Percentiles rank a stretch among this genome's conserved stretches.
Evolutionary conservation across 2,329 filamentous ascomycete genomes (phyloP).

Genomic region (Thielaviopsis euricoi): DNA sequence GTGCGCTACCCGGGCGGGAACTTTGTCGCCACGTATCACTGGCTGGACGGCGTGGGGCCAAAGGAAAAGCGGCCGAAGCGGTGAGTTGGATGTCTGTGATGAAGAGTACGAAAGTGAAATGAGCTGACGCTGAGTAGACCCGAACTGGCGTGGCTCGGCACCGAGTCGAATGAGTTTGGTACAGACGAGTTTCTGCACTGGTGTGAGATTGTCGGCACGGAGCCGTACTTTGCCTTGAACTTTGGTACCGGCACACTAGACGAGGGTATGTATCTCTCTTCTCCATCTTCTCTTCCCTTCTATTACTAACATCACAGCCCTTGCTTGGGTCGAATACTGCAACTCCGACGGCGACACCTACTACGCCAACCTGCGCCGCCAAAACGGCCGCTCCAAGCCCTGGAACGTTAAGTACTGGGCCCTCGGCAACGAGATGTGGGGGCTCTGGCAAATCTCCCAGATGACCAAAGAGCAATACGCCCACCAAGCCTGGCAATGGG

Average conservation of each 20-base stretch:
- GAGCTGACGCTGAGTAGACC: conserved; percentile 33
- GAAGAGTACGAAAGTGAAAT: no score
- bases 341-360: conserved; percentile 62
- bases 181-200: conserved; percentile 78
- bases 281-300: not conserved
- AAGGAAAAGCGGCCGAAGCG: conserved; percentile 44
- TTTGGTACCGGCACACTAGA: conserved; percentile 54
- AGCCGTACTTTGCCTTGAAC: conserved; percentile 68
- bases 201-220: conserved; percentile 55
- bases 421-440: conserved; percentile 60
- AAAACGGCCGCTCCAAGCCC: conserved; percentile 59
- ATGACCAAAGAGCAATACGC: conserved; percentile 55
- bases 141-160: conserved; percentile 65
- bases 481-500: conserved; percentile 53
- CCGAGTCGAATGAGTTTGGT: conserved; percentile 64
- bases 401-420: conserved; percentile 79
- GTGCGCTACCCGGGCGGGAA: conserved; percentile 73
- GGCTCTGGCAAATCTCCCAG: conserved; percentile 50
- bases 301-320: conserved; percentile 19
- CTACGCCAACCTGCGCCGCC: conserved; percentile 64
- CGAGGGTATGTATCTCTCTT: conserved; percentile 16
- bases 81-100: no score
- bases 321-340: conserved; percentile 77
- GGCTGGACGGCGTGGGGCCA: conserved; percentile 67
- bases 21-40: conserved; percentile 73